phyloP scores from a whole-genome alignment of 768 basidiomycete genomes.

The Rhodosporidiobolus odoratus region DNA sequence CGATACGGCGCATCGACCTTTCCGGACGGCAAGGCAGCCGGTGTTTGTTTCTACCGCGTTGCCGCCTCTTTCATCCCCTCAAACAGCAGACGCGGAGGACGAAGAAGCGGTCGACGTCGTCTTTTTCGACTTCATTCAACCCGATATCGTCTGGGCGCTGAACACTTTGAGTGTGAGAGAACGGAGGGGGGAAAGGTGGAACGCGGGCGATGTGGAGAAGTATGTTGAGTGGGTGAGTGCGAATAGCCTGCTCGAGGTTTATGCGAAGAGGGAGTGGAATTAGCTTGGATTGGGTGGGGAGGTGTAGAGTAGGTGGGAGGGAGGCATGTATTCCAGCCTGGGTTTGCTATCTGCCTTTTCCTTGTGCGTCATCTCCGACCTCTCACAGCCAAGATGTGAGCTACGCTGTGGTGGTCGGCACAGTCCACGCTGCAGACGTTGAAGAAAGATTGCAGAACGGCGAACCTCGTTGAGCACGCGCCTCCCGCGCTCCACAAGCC shows the following conservation, averaged over 20 bases:
- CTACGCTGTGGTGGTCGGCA: too few species aligned
- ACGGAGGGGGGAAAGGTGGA: conserved; percentile 55
- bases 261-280: conserved; percentile 51
- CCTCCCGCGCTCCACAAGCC: too few species aligned
- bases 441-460: too few species aligned
- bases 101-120: conserved; percentile 62
- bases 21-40: conserved; percentile 54
- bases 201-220: conserved; percentile 52
- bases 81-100: conserved; percentile 46
- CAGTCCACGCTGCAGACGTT: too few species aligned
- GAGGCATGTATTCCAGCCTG: too few species aligned
- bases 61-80: conserved; percentile 48
- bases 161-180: conserved; percentile 49
- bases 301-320: too few species aligned
- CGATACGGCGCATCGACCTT: conserved; percentile 61
- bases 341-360: too few species aligned
- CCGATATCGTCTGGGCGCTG: conserved; percentile 50
- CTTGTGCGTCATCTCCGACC: not conserved
- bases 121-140: conserved; percentile 65
- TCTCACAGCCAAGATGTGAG: too few species aligned
- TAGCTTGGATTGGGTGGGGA: too few species aligned
- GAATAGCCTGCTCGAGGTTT: conserved; percentile 57
- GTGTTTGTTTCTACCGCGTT: conserved; percentile 61
- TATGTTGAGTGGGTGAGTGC: conserved; percentile 56
- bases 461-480: too few species aligned